These are phyloP conservation scores for Voacanga thouarsii DNA, from an alignment of 257 asterid species.

Conservation along the genomic window DNA sequence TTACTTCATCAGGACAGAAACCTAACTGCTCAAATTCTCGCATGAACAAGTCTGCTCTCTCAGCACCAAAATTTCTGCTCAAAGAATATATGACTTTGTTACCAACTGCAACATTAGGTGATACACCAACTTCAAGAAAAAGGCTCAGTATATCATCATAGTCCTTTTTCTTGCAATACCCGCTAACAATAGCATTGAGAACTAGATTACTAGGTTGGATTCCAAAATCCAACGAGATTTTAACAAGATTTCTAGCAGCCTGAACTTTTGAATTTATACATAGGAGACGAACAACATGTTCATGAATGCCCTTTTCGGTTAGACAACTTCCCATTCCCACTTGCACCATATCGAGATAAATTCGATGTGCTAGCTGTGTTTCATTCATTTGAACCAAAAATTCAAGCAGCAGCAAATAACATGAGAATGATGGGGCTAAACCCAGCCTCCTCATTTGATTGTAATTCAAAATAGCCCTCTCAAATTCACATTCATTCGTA, in stretches of 20 bases:
- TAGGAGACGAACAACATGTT: constrained; percentile 54
- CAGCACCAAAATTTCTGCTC: constrained; percentile 48
- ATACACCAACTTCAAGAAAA: constrained; percentile 45
- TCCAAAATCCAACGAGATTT: constrained; percentile 34
- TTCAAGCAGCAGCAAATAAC: constrained; percentile 46
- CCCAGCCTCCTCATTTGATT: constrained; percentile 59
- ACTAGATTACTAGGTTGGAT: constrained; percentile 44
- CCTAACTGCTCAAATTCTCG: constrained; percentile 54
- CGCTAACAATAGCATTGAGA: constrained; percentile 43
- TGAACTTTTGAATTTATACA: constrained; percentile 71
- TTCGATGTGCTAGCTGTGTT: constrained; percentile 37
- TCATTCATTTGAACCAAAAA: constrained; percentile 52
- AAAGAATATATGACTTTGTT: constrained; percentile 62
- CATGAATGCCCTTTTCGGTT: constrained; percentile 42
- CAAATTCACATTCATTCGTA: constrained; percentile 49
- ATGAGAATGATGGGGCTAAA: constrained; percentile 50
- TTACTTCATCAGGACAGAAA: constrained; percentile 53
- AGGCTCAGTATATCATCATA: constrained; percentile 69
- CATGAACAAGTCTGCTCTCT: constrained; percentile 49
- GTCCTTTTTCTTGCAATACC: constrained; percentile 81
- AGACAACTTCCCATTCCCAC: constrained; percentile 35
- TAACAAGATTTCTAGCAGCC: constrained; percentile 70
- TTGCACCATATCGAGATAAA: constrained; percentile 52
- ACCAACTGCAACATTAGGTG: constrained; percentile 44
- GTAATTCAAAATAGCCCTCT: constrained; percentile 47